phyloP scores from a whole-genome alignment of 345 rosid species.

The Pseudoturritis turrita region DNA sequence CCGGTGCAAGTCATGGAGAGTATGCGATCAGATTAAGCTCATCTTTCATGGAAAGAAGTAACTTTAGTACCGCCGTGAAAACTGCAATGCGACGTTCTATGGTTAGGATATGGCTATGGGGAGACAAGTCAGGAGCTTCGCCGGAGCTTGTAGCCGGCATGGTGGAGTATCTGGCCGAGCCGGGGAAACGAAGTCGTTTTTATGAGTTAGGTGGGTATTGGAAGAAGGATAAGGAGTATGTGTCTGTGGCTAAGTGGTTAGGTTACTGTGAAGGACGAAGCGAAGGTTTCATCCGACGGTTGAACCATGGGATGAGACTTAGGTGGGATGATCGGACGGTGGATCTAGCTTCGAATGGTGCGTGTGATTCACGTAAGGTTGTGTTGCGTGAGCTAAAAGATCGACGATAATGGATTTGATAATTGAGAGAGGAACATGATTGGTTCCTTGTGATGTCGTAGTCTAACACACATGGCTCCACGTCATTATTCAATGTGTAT shows the following conservation, averaged over 20 bases:
- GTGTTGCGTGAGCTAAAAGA: constrained; percentile 10
- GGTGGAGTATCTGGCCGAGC: constrained; percentile 40
- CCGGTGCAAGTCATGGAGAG: constrained; percentile 24
- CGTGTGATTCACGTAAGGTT: constrained; percentile 29
- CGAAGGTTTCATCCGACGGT: constrained; percentile 49
- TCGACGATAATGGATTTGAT: constrained; percentile 7
- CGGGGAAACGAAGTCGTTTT: neutral
- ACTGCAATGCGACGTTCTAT: constrained; percentile 39
- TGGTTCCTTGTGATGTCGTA: constrained; percentile 11
- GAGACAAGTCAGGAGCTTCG: constrained; percentile 39
- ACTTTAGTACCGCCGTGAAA: constrained; percentile 10
- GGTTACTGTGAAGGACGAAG: constrained; percentile 31
- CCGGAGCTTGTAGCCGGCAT: constrained; percentile 43
- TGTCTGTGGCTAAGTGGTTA: constrained; percentile 31
- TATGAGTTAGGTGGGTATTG: neutral
- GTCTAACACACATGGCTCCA: constrained; percentile 25
- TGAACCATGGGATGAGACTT: constrained; percentile 40
- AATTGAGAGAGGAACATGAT: constrained; percentile 25
- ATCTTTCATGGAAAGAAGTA: constrained; percentile 14
- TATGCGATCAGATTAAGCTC: constrained; percentile 40
- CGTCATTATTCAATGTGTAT: constrained; percentile 12
- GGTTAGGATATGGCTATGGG: constrained; percentile 55
- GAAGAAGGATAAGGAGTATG: constrained; percentile 31
- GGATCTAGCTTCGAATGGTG: constrained; percentile 25
- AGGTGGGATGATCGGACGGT: constrained; percentile 40